Evolutionary conservation across 2,329 filamentous ascomycete species (phyloP).

Genomic region (Trichoderma afroharzianum): DNA sequence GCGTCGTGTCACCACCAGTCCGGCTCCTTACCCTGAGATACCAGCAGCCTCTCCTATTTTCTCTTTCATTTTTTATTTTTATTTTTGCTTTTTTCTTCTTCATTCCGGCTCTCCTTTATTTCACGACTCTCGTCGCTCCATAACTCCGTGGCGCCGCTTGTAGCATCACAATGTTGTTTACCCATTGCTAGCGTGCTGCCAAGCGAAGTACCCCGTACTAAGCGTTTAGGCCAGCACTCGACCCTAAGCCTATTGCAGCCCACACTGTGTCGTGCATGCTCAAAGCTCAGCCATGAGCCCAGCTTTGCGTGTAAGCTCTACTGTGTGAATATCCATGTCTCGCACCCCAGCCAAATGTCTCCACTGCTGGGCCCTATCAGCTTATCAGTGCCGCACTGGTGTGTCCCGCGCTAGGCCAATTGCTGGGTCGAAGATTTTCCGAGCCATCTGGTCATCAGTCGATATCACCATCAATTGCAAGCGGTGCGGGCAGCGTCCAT

Average conservation of each 20-base stretch:
- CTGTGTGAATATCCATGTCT: neutral
- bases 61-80: neutral
- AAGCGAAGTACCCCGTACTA: neutral
- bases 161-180: slow-evolving; percentile 10
- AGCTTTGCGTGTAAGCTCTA: accelerated
- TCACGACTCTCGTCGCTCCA: neutral
- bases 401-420: slow-evolving; percentile 5
- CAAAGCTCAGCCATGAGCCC: neutral
- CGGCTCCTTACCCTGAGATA: neutral
- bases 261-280: neutral
- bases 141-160: neutral
- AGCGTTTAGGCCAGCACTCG: neutral
- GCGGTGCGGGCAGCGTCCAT: slow-evolving; percentile 9
- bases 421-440: slow-evolving; percentile 14
- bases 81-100: neutral
- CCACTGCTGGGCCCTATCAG: neutral
- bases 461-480: neutral
- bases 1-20: neutral
- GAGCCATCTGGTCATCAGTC: slow-evolving; percentile 5
- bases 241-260: neutral
- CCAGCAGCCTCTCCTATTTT: neutral
- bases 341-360: too few species aligned
- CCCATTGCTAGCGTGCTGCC: slow-evolving; percentile 1
- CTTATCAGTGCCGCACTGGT: neutral
- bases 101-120: neutral